Percentiles rank a stretch among this genome's conserved stretches.
Evolutionary conservation across 495 filamentous ascomycete species (phyloP).

Genomic region (Neurospora sp.): DNA sequence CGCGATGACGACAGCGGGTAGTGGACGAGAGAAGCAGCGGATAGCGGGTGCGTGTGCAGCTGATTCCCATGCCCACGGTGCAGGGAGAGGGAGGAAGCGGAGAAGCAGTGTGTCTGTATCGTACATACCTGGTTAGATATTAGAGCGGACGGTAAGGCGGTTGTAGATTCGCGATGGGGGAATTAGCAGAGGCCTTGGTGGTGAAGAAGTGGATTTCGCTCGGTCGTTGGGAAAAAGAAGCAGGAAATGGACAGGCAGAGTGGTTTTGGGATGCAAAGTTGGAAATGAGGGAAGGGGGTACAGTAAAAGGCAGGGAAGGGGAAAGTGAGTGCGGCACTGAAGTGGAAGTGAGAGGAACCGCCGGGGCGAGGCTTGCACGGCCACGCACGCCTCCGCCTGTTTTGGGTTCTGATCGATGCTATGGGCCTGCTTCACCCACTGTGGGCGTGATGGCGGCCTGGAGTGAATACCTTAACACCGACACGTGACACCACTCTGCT

Average conservation of each 20-base stretch:
- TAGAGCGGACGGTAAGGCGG: neutral
- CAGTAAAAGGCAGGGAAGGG: constrained; percentile 24
- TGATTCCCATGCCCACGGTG: neutral
- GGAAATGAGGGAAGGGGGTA: constrained; percentile 30
- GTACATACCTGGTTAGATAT: constrained; percentile 19
- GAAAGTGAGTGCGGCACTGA: constrained; percentile 4
- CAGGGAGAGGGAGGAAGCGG: constrained; percentile 8
- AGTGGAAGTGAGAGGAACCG: neutral
- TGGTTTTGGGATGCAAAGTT: constrained; percentile 28
- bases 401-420: neutral
- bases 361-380: neutral
- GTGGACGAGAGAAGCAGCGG: neutral
- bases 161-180: neutral
- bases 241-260: constrained; percentile 13
- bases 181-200: constrained; percentile 8
- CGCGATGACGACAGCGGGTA: constrained; percentile 27
- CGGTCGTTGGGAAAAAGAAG: constrained; percentile 18
- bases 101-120: neutral
- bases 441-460: neutral
- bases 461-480: neutral
- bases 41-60: neutral
- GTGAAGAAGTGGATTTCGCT: constrained; percentile 12
- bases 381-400: neutral
- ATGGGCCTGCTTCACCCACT: neutral
- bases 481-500: neutral